Evolutionary conservation across 2,329 filamentous ascomycete species (phyloP), one percentile per base, ranked within the genome.

Genomic region (Lomentospora prolificans): DNA sequence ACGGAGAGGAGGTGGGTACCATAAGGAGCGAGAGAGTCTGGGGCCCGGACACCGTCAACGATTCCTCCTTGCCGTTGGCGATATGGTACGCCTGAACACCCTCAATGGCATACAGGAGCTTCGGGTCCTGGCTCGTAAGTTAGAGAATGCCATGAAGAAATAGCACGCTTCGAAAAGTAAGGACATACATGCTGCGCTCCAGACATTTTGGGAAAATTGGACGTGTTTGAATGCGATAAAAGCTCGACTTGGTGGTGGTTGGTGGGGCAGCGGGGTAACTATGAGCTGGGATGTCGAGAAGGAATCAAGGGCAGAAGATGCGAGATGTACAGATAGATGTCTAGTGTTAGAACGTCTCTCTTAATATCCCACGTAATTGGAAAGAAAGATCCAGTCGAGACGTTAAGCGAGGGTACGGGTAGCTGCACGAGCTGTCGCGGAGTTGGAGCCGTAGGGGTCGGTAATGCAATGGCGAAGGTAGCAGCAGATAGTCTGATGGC

Each of bases 1-100:
- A 88, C 24, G 86, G 81, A 28, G 89, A 89, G 14, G 86, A 87
- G 3, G 92, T 96, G 5, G 92, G 92, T 17, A 97, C 92, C 92
- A 97, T 97, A 64, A 97, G 74, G 57, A 97, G 78, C 22, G 92
- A 96, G 55, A 99, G 78, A 0, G 91, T 96, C 73, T 96, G 90
- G 17, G 90, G 86, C 2, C 91, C 90, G 2, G 87, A 86, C 1
- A 87, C 84, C 12, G 90, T 97, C 64, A 99, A 83, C 12, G 82
- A 80, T 56, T 86, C 76, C 71, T 97, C 91, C 62, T 86, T 81
- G 70, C 94, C 92, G 79, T 95, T 82, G 69, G 90, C 83, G 59
- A 97, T 84, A 67, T 96, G 90, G 73, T 90, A 96, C 61, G 92
- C 94, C 61, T 85, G 86, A 65, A 99, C 92, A 74, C 90, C 90